phyloP scores from a whole-genome alignment of 2,329 filamentous ascomycete genomes.

The Diaporthe aspalathi region DNA sequence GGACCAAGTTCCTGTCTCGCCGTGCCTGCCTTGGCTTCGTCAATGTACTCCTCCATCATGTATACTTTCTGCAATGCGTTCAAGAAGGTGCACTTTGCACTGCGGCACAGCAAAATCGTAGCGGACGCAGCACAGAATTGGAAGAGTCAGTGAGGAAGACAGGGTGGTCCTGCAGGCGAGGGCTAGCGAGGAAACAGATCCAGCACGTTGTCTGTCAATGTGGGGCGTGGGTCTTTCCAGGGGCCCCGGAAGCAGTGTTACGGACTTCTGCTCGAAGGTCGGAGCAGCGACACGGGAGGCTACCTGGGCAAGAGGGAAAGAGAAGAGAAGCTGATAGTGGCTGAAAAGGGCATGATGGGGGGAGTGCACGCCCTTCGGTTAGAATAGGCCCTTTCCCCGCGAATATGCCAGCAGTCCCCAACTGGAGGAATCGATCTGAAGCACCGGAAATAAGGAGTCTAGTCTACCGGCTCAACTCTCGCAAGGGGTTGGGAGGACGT shows the following conservation, averaged over 20 bases:
- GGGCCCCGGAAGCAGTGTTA: not conserved
- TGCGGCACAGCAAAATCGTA: not conserved
- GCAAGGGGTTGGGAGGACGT: not conserved
- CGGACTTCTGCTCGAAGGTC: not conserved
- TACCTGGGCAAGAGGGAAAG: not conserved
- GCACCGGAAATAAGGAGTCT: constrained; percentile 15
- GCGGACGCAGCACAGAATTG: not conserved
- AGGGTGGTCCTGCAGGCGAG: not conserved
- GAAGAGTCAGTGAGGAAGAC: not conserved
- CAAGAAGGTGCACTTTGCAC: not conserved
- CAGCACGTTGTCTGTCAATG: not conserved
- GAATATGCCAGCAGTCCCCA: constrained; percentile 18
- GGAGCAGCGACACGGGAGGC: not conserved
- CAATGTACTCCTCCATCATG: constrained; percentile 25
- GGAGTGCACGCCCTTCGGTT: not conserved
- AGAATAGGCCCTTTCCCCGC: constrained; percentile 7
- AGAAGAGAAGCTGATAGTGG: not conserved
- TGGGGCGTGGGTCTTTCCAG: not conserved
- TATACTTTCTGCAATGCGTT: not conserved
- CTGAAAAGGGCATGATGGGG: not conserved
- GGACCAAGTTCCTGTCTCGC: not conserved
- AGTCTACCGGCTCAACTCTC: constrained; percentile 12
- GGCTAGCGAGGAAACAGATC: not conserved
- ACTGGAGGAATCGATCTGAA: not conserved
- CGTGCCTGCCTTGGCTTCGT: constrained; percentile 9